Conservation (phyloP, 805 yeast genomes). For the Saturnispora hagleri region DNA sequence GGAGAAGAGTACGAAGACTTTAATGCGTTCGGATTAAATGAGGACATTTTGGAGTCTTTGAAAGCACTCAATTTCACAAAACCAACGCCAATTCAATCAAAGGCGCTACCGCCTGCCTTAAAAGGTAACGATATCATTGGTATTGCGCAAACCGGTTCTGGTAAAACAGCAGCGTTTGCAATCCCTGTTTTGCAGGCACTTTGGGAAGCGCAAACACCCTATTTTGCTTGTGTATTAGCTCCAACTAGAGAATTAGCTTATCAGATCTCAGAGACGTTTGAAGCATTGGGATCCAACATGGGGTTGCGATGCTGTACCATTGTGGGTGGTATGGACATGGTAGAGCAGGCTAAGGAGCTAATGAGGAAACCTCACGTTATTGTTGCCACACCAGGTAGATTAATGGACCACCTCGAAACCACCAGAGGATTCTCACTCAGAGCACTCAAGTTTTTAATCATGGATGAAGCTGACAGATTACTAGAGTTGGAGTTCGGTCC, state of each 20-base stretch:
- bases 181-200: conserved; percentile 86
- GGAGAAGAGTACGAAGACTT: conserved; percentile 27
- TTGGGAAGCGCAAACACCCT: conserved; percentile 83
- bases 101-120: conserved; percentile 84
- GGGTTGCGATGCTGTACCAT: conserved; percentile 84
- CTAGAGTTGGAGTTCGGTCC: conserved; percentile 96
- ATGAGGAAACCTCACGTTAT: conserved; percentile 90
- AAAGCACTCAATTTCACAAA: conserved; percentile 60
- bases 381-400: conserved; percentile 86
- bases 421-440: conserved; percentile 84
- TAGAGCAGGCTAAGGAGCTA: conserved; percentile 92
- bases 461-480: conserved; percentile 96
- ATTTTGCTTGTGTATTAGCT: conserved; percentile 79
- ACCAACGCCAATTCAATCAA: conserved; percentile 92
- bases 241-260: conserved; percentile 82
- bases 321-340: conserved; percentile 97
- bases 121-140: conserved; percentile 92
- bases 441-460: conserved; percentile 70
- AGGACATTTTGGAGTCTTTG: conserved; percentile 74
- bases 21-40: conserved; percentile 53
- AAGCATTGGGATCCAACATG: conserved; percentile 85
- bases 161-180: conserved; percentile 98
- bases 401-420: conserved; percentile 87
- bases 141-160: conserved; percentile 95
- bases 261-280: conserved; percentile 90